Conservation (phyloP, 2,329 filamentous ascomycete genomes). For the Trichoderma atroviride region DNA sequence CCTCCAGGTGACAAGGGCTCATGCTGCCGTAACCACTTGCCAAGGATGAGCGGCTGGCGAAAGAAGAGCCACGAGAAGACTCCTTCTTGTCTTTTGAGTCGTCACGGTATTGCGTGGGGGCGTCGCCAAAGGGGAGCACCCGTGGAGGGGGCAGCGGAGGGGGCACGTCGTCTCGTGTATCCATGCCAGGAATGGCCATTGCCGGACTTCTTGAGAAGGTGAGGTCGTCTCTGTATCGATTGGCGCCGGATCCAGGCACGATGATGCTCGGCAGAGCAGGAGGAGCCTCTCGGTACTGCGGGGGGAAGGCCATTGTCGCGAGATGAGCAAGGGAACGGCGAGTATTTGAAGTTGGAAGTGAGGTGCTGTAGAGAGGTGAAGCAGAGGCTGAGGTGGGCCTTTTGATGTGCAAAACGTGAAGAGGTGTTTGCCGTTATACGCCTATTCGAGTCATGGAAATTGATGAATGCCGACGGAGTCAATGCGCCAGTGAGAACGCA, state of each 20-base stretch:
- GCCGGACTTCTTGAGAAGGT: slow-evolving; percentile 42
- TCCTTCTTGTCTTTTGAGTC: slow-evolving; percentile 39
- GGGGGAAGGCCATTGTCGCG: slow-evolving; percentile 42
- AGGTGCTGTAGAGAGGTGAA: slow-evolving; percentile 1
- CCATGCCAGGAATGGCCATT: slow-evolving; percentile 48
- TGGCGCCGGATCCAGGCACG: slow-evolving; percentile 36
- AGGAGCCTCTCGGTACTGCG: slow-evolving; percentile 41
- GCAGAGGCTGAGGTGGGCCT: slow-evolving; percentile 20
- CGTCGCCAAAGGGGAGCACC: slow-evolving; percentile 42
- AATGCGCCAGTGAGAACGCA: slow-evolving; percentile 18
- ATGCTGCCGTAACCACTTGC: slow-evolving; percentile 48
- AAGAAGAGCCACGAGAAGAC: slow-evolving; percentile 33
- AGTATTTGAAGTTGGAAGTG: slow-evolving; percentile 5
- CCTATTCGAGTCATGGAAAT: slow-evolving; percentile 27
- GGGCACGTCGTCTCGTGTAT: slow-evolving; percentile 41
- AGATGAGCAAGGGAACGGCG: background rate
- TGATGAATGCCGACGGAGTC: slow-evolving; percentile 15
- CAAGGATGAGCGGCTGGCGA: slow-evolving; percentile 33
- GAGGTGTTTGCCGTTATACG: slow-evolving; percentile 16
- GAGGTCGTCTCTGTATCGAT: slow-evolving; percentile 37
- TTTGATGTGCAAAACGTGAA: slow-evolving; percentile 11
- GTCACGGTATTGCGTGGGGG: slow-evolving; percentile 35
- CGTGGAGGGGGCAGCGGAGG: slow-evolving; percentile 53
- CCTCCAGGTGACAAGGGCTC: slow-evolving; percentile 40
- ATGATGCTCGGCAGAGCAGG: slow-evolving; percentile 44